Conservation (phyloP, 176 grass and related monocot genomes). For the Carex pumila region DNA sequence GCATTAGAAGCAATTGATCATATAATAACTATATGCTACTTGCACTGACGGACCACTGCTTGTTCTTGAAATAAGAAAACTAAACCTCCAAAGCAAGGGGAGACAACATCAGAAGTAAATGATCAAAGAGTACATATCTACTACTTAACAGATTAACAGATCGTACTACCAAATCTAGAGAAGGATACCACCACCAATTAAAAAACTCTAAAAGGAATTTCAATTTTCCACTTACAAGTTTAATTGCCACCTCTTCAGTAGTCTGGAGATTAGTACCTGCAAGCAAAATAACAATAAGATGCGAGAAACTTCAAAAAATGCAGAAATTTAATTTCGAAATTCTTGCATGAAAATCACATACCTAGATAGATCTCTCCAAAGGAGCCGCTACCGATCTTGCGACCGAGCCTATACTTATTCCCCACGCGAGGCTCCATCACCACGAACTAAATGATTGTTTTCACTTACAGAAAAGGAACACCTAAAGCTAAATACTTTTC, state of each 20-base stretch:
- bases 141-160: neutral
- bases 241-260: constrained; percentile 98
- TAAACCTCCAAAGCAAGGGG: neutral
- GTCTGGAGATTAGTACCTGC: constrained; percentile 93
- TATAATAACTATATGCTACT: neutral
- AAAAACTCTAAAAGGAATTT: neutral
- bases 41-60: neutral
- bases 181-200: neutral
- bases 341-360: constrained; percentile 18
- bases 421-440: constrained; percentile 89
- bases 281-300: constrained; percentile 6
- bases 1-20: neutral
- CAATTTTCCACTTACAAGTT: constrained; percentile 53
- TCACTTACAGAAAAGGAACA: constrained; percentile 10
- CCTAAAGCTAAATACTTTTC: constrained; percentile 27
- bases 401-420: constrained; percentile 91
- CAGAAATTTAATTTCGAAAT: neutral
- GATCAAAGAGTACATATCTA: neutral
- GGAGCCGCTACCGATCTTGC: constrained; percentile 96
- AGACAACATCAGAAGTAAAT: neutral
- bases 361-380: constrained; percentile 99
- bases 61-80: neutral
- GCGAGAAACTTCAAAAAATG: neutral
- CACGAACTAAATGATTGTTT: neutral
- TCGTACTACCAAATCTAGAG: neutral